Conservation (phyloP, 768 basidiomycete species). For the Mycena rebaudengoi region DNA sequence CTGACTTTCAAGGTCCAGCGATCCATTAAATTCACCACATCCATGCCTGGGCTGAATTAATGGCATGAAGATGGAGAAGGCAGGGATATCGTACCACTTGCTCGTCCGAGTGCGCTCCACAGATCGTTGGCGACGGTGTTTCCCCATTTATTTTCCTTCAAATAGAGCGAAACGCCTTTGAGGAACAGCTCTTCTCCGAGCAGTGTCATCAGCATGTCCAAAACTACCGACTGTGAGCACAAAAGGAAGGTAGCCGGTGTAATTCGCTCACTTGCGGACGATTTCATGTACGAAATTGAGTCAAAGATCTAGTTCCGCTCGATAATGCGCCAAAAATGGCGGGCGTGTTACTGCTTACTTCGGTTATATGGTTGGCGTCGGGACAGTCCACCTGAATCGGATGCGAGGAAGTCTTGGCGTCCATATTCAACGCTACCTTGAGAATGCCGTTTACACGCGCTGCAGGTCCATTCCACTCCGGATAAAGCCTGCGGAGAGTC, state of each 20-base stretch:
- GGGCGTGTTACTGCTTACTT: slow-evolving; percentile 36
- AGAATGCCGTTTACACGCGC: slow-evolving; percentile 63
- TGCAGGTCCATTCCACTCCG: slow-evolving; percentile 68
- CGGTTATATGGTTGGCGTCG: slow-evolving; percentile 65
- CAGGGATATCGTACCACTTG: slow-evolving; percentile 46
- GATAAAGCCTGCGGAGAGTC: slow-evolving; percentile 28
- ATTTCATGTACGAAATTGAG: slow-evolving; percentile 5
- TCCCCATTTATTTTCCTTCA: slow-evolving; percentile 70
- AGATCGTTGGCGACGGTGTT: slow-evolving; percentile 71
- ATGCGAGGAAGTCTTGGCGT: slow-evolving; percentile 70
- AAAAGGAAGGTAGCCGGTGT: no score
- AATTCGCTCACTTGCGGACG: neutral
- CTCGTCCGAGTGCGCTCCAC: slow-evolving; percentile 69
- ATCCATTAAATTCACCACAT: neutral
- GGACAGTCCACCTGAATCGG: slow-evolving; percentile 74
- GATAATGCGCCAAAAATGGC: neutral
- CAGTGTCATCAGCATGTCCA: slow-evolving; percentile 71
- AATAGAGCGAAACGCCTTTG: slow-evolving; percentile 71
- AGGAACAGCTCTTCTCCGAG: slow-evolving; percentile 74
- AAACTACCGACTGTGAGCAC: slow-evolving; percentile 42
- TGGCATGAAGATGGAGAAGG: neutral
- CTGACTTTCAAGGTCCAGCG: slow-evolving; percentile 7
- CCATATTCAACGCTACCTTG: slow-evolving; percentile 62
- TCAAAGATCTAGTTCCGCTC: slow-evolving; percentile 3
- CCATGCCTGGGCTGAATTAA: neutral